Evolutionary conservation across 2,329 filamentous ascomycete species (phyloP).

Genomic region (Aphanoascus verrucosus): DNA sequence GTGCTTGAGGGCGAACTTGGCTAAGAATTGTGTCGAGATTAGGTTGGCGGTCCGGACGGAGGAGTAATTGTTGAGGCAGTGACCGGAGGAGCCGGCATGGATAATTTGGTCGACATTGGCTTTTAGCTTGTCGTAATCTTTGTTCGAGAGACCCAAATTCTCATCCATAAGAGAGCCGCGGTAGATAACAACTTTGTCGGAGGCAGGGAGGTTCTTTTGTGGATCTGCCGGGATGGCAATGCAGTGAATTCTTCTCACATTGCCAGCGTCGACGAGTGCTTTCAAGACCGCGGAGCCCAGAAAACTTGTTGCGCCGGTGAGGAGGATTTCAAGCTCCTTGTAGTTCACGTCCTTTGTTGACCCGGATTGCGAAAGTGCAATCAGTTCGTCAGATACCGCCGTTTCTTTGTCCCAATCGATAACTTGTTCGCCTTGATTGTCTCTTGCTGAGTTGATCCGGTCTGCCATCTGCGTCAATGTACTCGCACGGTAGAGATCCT

Average conservation of each 20-base stretch:
- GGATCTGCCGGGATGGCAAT: constrained; percentile 25
- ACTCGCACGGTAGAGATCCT: not conserved
- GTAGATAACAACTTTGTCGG: constrained; percentile 26
- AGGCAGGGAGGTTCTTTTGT: not conserved
- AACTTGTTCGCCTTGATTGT: not conserved
- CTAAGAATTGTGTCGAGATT: constrained; percentile 17
- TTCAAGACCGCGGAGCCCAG: constrained; percentile 32
- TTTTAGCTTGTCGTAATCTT: constrained; percentile 23
- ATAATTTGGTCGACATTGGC: constrained; percentile 39
- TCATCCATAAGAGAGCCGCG: constrained; percentile 29
- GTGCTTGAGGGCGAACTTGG: constrained; percentile 13
- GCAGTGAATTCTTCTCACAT: constrained; percentile 35
- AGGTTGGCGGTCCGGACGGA: constrained; percentile 21
- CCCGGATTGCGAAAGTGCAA: not conserved
- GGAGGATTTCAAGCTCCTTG: not conserved
- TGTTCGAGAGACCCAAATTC: constrained; percentile 31
- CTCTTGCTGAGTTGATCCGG: not conserved
- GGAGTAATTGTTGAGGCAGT: constrained; percentile 22
- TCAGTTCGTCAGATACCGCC: not conserved
- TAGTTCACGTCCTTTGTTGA: not conserved
- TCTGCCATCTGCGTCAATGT: not conserved
- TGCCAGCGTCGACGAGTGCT: constrained; percentile 24
- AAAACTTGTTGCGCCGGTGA: constrained; percentile 28
- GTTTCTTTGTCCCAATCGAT: constrained; percentile 10
- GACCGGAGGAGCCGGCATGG: constrained; percentile 39